These are phyloP conservation scores for Striga hermonthica DNA, from an alignment of 305 asterid species.

Conservation along the genomic window DNA sequence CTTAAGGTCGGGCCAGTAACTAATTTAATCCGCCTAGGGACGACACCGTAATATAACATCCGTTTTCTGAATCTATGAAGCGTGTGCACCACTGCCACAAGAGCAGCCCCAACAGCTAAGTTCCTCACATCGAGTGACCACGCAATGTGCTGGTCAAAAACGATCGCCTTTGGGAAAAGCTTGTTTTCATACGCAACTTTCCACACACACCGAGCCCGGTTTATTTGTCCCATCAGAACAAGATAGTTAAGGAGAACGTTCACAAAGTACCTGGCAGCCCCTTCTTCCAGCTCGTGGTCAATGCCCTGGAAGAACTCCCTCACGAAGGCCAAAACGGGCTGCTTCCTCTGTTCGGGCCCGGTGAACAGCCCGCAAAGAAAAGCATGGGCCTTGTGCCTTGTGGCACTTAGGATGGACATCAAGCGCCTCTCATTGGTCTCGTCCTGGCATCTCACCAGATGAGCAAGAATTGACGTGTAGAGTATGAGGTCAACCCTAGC, in stretches of 20 bases:
- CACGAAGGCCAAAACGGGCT: constrained; percentile 80
- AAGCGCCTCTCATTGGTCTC: constrained; percentile 80
- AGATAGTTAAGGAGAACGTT: constrained; percentile 93
- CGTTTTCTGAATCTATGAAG: constrained; percentile 96
- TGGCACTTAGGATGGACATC: constrained; percentile 92
- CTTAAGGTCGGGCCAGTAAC: constrained; percentile 93
- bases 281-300: constrained; percentile 89
- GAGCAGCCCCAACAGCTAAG: constrained; percentile 94
- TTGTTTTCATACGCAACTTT: constrained; percentile 94
- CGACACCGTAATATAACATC: constrained; percentile 91
- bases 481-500: constrained; percentile 91
- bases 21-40: constrained; percentile 85
- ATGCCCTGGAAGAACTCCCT: constrained; percentile 84
- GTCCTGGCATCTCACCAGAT: constrained; percentile 90
- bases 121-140: constrained; percentile 98
- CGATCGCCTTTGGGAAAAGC: constrained; percentile 95
- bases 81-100: constrained; percentile 87
- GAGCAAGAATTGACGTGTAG: constrained; percentile 88
- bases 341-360: constrained; percentile 88
- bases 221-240: constrained; percentile 95
- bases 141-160: constrained; percentile 94
- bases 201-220: constrained; percentile 98
- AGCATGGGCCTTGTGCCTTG: constrained; percentile 82
- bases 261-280: constrained; percentile 84
- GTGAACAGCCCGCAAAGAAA: constrained; percentile 92